Evolutionary conservation across 768 basidiomycete genomes (phyloP), one percentile per base, ranked within the genome.

Genomic region (Trametes punicea): DNA sequence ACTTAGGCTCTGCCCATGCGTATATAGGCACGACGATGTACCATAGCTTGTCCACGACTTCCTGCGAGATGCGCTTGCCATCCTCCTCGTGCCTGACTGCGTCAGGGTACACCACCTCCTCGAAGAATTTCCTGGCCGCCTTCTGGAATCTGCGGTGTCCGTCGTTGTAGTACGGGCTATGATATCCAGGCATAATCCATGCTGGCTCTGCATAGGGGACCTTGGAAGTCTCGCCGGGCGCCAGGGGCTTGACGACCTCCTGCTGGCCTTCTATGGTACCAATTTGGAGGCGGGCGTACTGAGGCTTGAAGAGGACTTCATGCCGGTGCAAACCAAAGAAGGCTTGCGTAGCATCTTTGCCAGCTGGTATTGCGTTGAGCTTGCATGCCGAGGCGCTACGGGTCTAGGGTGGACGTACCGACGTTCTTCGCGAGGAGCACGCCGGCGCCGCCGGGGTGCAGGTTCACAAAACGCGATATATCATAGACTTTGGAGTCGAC

Each of bases 131-230:
- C 46, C 96, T 81, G 55, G 90, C 79, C 0, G 80, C 87, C 53
- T 75, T 80, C 64, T 94, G 93, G 71, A 94, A 92, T 40, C 71
- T 75, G 39, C 83, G 72, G 64, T 94, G 93, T 20, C 79, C 79
- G 3, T 85, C 86, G 21, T 77, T 84, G 72, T 88, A 92, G 69
- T 93, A 96, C 0, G 92, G 88, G 56, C 77, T 85, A 59, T 79
- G 75, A 75, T 80, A 91, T 0, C 85, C 87, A 2, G 73, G 65
- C 33, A 73, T 74, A 34, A 93, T 79, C 90, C 90, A 94, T 0
- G 87, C 84, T 6, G 93, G 86, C 64, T 96, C 93, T 1, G 84
- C 90, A 64, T 93, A 95, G 0, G 93, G 93, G 0, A 94, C 83
- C 56, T 76, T 73, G 7, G 88, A 91, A 34, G 87, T 66, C n/a